Percentiles rank a stretch among this genome's conserved stretches.
phyloP scores from a whole-genome alignment of 805 yeast genomes.

The Isabelozyma gotoi region DNA sequence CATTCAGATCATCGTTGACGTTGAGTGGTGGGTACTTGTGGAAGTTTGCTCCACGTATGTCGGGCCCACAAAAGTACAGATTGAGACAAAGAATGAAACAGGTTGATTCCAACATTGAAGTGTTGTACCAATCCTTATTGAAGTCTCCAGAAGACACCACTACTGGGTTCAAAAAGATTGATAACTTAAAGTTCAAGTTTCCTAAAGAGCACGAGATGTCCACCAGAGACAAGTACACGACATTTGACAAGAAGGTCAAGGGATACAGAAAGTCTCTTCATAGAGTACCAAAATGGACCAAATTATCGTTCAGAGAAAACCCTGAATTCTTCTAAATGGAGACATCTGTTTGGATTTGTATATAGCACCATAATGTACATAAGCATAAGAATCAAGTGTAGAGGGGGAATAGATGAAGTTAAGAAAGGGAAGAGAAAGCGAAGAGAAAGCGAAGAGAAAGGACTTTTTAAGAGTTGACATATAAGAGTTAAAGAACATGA shows the following conservation, averaged over 20 bases:
- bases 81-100: slow-evolving; percentile 78
- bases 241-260: slow-evolving; percentile 70
- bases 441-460: neutral
- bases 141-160: slow-evolving; percentile 15
- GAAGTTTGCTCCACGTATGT: slow-evolving; percentile 55
- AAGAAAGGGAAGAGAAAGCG: neutral
- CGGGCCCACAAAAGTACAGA: slow-evolving; percentile 76
- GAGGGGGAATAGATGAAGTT: neutral
- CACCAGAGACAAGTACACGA: slow-evolving; percentile 82
- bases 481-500: too few species aligned
- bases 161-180: slow-evolving; percentile 38
- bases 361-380: slow-evolving; percentile 4
- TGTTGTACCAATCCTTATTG: slow-evolving; percentile 45
- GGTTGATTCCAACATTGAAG: slow-evolving; percentile 78
- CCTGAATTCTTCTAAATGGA: slow-evolving; percentile 64
- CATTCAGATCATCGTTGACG: slow-evolving; percentile 60
- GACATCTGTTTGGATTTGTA: slow-evolving; percentile 3
- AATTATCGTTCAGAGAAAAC: slow-evolving; percentile 72
- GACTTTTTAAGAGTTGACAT: too few species aligned
- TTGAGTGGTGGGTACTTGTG: slow-evolving; percentile 75
- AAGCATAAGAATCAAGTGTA: slow-evolving; percentile 3
- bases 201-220: slow-evolving; percentile 84
- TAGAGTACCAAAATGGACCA: slow-evolving; percentile 90
- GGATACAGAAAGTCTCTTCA: slow-evolving; percentile 89
- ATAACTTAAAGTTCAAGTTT: slow-evolving; percentile 39